Conservation (phyloP, 208 protist species). For the Histomonas meleagridis region DNA sequence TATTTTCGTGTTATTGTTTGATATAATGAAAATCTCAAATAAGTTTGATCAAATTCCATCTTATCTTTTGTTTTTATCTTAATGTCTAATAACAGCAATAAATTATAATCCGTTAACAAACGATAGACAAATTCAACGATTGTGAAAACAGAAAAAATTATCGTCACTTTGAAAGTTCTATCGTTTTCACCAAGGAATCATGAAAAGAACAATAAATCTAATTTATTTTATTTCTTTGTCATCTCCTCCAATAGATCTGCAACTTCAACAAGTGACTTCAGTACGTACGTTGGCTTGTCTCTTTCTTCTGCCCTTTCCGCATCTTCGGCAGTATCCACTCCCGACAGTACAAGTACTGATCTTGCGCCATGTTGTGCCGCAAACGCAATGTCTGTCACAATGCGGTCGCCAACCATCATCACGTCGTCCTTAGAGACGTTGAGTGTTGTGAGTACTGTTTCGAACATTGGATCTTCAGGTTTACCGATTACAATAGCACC, state of each 20-base stretch:
- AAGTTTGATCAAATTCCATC: too few species aligned
- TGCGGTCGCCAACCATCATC: conserved; percentile 12
- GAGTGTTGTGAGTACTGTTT: not conserved
- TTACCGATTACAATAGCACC: not conserved
- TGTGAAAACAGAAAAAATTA: too few species aligned
- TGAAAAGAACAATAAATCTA: too few species aligned
- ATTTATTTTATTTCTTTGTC: not conserved
- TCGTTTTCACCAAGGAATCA: too few species aligned
- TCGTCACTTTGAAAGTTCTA: too few species aligned
- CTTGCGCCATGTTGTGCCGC: not conserved
- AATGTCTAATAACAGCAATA: too few species aligned
- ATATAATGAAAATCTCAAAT: too few species aligned
- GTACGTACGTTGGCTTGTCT: not conserved
- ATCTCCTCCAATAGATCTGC: not conserved
- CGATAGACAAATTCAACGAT: too few species aligned
- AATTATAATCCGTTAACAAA: too few species aligned
- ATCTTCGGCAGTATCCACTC: not conserved
- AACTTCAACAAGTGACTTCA: not conserved
- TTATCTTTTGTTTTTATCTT: too few species aligned
- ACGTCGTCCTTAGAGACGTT: conserved; percentile 5
- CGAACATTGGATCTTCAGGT: conserved; percentile 15
- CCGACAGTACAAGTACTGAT: not conserved
- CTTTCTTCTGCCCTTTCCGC: not conserved
- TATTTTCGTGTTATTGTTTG: too few species aligned
- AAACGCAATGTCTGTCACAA: conserved; percentile 10